Percentiles rank a stretch among this genome's conserved stretches.
These are phyloP conservation scores for Boletus speciosus DNA, from an alignment of 768 basidiomycete genomes.

Conservation along the genomic window DNA sequence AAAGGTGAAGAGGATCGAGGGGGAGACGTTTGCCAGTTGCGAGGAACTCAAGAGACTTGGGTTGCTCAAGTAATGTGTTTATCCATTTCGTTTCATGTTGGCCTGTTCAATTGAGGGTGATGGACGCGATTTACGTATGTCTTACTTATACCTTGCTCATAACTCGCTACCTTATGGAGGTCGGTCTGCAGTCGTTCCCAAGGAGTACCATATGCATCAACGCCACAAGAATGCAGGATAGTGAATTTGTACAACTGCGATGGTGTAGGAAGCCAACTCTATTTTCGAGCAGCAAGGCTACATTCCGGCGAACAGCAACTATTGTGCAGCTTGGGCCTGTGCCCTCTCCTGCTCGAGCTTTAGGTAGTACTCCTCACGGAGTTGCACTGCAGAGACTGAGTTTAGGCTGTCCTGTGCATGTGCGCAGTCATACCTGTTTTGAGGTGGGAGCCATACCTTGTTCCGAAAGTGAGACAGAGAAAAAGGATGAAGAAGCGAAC, in stretches of 20 bases:
- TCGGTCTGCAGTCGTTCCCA: neutral
- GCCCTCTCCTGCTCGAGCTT: conserved; percentile 66
- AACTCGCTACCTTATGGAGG: neutral
- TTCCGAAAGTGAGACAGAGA: conserved; percentile 25
- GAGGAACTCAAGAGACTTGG: conserved; percentile 70
- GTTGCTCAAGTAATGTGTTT: conserved; percentile 39
- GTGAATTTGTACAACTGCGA: conserved; percentile 12
- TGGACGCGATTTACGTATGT: conserved; percentile 9
- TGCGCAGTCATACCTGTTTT: conserved; percentile 54
- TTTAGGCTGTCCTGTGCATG: conserved; percentile 4
- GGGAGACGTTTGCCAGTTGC: conserved; percentile 70
- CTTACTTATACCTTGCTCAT: conserved; percentile 28
- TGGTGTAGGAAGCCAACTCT: neutral
- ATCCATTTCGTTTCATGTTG: conserved; percentile 5
- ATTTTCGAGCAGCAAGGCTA: neutral
- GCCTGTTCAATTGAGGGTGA: neutral
- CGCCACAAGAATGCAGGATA: conserved; percentile 19
- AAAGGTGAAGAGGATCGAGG: conserved; percentile 71
- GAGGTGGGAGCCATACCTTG: conserved; percentile 81
- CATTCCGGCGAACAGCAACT: neutral
- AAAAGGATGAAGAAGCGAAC: conserved; percentile 29
- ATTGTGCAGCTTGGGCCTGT: conserved; percentile 15
- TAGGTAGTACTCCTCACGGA: conserved; percentile 82
- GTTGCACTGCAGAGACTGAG: conserved; percentile 55
- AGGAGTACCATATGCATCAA: neutral